Evolutionary conservation across 1,139 yeast genomes (phyloP).

Genomic region (Hansenula lynferdii): DNA sequence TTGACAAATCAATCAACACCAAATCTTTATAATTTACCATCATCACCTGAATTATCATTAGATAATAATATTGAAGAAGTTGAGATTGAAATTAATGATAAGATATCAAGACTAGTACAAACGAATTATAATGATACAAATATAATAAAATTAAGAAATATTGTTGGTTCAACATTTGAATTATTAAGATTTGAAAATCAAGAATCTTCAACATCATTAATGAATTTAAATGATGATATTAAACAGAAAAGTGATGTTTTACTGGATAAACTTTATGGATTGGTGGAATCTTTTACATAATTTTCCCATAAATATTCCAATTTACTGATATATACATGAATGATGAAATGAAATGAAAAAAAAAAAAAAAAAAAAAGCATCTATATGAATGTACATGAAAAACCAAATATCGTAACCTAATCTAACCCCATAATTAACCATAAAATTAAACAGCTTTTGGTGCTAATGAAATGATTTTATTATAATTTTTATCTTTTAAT

Average conservation of each 20-base stretch:
- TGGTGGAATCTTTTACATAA: slow-evolving; percentile 12
- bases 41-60: slow-evolving; percentile 15
- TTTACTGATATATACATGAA: slow-evolving; percentile 8
- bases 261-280: slow-evolving; percentile 4
- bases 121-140: slow-evolving; percentile 8
- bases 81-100: slow-evolving; percentile 17
- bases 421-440: no score
- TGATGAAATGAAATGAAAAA: background rate
- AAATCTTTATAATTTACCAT: slow-evolving; percentile 9
- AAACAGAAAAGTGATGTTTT: slow-evolving; percentile 5
- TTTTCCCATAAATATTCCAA: background rate
- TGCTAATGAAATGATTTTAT: slow-evolving; percentile 87
- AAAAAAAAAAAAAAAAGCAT: background rate
- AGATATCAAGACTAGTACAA: slow-evolving; percentile 11
- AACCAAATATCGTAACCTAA: no score
- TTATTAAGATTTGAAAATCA: slow-evolving; percentile 9
- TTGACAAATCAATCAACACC: background rate
- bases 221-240: slow-evolving; percentile 5
- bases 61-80: slow-evolving; percentile 13
- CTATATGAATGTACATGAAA: background rate
- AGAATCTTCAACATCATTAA: slow-evolving; percentile 5
- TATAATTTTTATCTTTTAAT: slow-evolving; percentile 75
- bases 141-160: slow-evolving; percentile 13
- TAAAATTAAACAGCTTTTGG: slow-evolving; percentile 53
- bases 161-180: slow-evolving; percentile 13